These are phyloP conservation scores for Eragrostis curvula DNA, from an alignment of 176 grass and related monocot species.

Conservation along the genomic window DNA sequence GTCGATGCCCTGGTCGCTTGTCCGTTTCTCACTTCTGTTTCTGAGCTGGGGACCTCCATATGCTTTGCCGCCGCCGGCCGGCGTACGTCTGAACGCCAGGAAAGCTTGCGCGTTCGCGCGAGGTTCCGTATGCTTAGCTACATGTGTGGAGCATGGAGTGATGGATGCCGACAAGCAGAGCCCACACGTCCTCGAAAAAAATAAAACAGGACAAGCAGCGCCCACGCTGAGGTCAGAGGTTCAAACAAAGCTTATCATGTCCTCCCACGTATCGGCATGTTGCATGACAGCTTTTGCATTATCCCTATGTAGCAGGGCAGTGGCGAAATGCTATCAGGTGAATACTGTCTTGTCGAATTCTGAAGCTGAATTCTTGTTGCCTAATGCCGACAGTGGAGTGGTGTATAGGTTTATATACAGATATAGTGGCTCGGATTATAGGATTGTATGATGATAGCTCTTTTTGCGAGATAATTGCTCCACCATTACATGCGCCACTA, in stretches of 20 bases:
- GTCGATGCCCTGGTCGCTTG: not conserved
- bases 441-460: not conserved
- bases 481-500: not conserved
- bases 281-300: not conserved
- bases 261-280: not conserved
- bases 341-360: not conserved
- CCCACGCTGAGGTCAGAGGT: not conserved
- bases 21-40: slow-evolving; percentile 37
- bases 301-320: not conserved
- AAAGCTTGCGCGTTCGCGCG: not conserved
- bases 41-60: not conserved
- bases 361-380: not conserved
- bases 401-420: not conserved
- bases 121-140: not conserved
- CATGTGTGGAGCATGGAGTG: not conserved
- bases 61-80: not conserved
- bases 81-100: slow-evolving; percentile 22
- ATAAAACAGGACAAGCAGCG: not conserved
- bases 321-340: not conserved
- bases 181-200: not conserved
- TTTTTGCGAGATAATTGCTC: not conserved
- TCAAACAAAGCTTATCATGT: not conserved
- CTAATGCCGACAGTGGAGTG: not conserved
- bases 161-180: not conserved
- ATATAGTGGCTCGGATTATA: not conserved